A percentile compares a stretch with the other conserved stretches of the same genome.
phyloP scores from a whole-genome alignment of 768 basidiomycete species.

The Omphalotus guepiniiformis region DNA sequence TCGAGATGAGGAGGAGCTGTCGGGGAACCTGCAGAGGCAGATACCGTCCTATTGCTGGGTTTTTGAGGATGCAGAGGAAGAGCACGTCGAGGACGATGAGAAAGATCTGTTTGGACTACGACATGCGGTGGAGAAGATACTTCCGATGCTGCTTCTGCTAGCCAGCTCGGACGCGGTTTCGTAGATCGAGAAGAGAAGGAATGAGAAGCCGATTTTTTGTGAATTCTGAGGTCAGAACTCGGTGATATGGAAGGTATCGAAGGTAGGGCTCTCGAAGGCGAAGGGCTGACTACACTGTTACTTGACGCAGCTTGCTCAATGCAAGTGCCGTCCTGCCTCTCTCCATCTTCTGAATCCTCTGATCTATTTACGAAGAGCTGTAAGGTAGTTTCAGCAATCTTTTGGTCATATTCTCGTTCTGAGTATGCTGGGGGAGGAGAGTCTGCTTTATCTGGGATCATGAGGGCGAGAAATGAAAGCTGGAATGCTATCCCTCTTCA shows the following conservation, averaged over 20 bases:
- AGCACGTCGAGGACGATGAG: neutral
- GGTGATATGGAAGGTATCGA: too few species aligned
- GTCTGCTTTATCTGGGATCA: too few species aligned
- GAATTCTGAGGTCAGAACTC: neutral
- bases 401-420: slow-evolving; percentile 1
- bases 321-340: neutral
- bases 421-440: slow-evolving; percentile 7
- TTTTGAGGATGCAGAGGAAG: neutral
- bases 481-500: too few species aligned
- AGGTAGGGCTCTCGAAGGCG: too few species aligned
- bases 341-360: slow-evolving; percentile 3
- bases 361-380: neutral
- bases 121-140: neutral
- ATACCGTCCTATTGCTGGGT: too few species aligned
- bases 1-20: slow-evolving; percentile 2
- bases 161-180: neutral
- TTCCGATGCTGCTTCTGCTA: neutral
- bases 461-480: too few species aligned
- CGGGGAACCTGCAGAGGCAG: neutral
- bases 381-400: neutral
- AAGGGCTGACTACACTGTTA: too few species aligned
- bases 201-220: slow-evolving; percentile 7
- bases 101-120: neutral
- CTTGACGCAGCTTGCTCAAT: neutral
- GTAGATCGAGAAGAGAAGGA: neutral